Base-by-base conservation (phyloP, 352 stramenopile species). In the Pseudoperonospora humuli region DNA sequence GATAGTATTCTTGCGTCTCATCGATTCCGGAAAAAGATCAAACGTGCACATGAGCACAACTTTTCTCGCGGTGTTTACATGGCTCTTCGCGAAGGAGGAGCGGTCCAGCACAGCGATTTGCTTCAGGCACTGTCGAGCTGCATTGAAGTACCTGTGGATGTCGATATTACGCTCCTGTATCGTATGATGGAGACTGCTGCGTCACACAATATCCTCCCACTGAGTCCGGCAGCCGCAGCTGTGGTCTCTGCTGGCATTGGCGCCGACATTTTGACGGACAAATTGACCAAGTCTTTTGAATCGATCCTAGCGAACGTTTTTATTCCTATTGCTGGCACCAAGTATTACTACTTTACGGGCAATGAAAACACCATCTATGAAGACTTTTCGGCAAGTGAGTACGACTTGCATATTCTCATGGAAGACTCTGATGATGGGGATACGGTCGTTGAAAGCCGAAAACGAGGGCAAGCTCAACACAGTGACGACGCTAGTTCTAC, bases 31-130 rank as follows among this genome's bases (percentile, higher is more conserved):
- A 87, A 89, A 45, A 84, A 86, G 32, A 64, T 94, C 3, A 92
- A 90, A 48, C 71, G 73, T 24, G 83, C 81, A 0, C 83, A 94
- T 34, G 80, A 94, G 33, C 77, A 91, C 47, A 94, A 93, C 35
- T 94, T 94, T 40, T 91, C 83, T 32, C 75, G 81, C 39, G 83
- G 80, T 35, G 78, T 94, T 21, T 93, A 94, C 42, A 73, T 90
- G 24, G 68, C 81, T 7, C 46, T 94, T 11, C 72, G 83, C 19
- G 75, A 89, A 57, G 75, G 74, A 17, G 69, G 66, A n/a, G 39
- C 64, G 5, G 70, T 94, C 0, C 72, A 94, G 38, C 80, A 87
- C 37, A 91, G 73, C 29, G 83, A 94, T 61, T 64, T 94, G 51
- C 67, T 92, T 14, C 83, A 93, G 50, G 83, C 83, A 7, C 56